Percentiles rank a stretch among this genome's conserved stretches.
Evolutionary conservation across 306 rosid species (phyloP).

Genomic region (Castanea sativa): DNA sequence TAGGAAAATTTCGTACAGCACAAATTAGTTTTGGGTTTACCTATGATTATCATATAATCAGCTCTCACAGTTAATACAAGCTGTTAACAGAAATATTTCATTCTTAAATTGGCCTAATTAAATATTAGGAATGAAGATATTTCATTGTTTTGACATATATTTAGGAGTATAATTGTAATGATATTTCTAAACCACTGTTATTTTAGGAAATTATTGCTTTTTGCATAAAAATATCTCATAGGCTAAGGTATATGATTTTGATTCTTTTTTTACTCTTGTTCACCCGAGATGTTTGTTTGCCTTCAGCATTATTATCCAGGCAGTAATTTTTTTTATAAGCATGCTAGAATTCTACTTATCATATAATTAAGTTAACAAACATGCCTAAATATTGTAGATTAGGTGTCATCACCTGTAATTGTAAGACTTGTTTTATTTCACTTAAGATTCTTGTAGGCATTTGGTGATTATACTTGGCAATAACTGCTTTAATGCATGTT

Average conservation of each 20-base stretch:
- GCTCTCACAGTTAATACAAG: neutral
- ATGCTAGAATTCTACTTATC: neutral
- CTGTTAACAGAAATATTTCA: neutral
- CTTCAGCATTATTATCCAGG: neutral
- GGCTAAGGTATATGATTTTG: neutral
- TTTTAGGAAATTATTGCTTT: neutral
- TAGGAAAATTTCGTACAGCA: neutral
- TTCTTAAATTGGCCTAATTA: neutral
- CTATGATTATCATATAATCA: neutral
- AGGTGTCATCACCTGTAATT: neutral
- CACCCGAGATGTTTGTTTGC: neutral
- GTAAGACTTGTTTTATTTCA: neutral
- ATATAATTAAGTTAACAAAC: neutral
- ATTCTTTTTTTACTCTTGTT: neutral
- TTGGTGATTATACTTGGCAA: neutral
- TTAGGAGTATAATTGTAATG: neutral
- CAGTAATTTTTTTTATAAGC: neutral
- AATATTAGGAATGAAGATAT: neutral
- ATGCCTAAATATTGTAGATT: neutral
- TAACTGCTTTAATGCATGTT: neutral
- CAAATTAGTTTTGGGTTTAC: neutral
- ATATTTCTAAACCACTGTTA: neutral
- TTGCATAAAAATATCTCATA: neutral
- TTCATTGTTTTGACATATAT: neutral
- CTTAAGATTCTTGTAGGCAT: neutral